These are phyloP conservation scores for Sporisorium iseilematis-ciliati DNA, from an alignment of 1,284 basidiomycete species.

Conservation along the genomic window DNA sequence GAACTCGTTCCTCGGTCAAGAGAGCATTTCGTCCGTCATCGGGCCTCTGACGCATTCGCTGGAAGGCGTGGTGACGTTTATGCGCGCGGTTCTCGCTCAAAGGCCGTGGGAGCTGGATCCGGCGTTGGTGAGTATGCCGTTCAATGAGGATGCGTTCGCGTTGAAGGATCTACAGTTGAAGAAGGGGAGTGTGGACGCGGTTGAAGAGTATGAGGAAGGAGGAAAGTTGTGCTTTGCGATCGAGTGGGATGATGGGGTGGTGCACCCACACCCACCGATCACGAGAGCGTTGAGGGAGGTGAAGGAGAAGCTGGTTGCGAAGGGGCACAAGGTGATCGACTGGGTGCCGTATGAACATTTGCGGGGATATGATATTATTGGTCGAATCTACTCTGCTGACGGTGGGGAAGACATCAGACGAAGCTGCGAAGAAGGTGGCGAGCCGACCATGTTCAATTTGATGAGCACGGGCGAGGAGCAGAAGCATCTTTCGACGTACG, in stretches of 20 bases:
- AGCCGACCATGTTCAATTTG: slow-evolving; percentile 45
- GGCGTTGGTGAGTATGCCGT: slow-evolving; percentile 36
- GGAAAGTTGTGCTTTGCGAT: slow-evolving; percentile 42
- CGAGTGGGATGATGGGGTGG: slow-evolving; percentile 69
- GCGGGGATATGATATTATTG: slow-evolving; percentile 64
- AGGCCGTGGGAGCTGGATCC: slow-evolving; percentile 78
- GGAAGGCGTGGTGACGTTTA: slow-evolving; percentile 76
- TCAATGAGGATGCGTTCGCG: slow-evolving; percentile 40
- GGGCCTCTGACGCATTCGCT: slow-evolving; percentile 78
- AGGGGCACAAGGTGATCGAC: slow-evolving; percentile 59
- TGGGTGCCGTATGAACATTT: slow-evolving; percentile 34
- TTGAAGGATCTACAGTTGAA: slow-evolving; percentile 38
- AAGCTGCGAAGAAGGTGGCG: slow-evolving; percentile 52
- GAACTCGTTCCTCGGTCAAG: slow-evolving; percentile 74
- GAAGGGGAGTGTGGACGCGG: slow-evolving; percentile 16
- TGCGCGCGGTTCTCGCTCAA: slow-evolving; percentile 74
- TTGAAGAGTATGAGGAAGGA: neutral
- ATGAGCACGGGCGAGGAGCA: slow-evolving; percentile 11
- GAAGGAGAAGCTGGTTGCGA: slow-evolving; percentile 54
- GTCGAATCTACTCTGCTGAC: slow-evolving; percentile 51
- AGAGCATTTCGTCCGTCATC: slow-evolving; percentile 78
- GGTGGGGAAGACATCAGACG: slow-evolving; percentile 53
- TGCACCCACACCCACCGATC: slow-evolving; percentile 70
- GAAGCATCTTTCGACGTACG: slow-evolving; percentile 71
- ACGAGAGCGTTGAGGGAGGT: slow-evolving; percentile 65